Percentiles rank a stretch among this genome's conserved stretches.
These are phyloP conservation scores for Anthoceros angustus DNA, from an alignment of 225 moss, liverwort and hornwort genomes.

Conservation along the genomic window DNA sequence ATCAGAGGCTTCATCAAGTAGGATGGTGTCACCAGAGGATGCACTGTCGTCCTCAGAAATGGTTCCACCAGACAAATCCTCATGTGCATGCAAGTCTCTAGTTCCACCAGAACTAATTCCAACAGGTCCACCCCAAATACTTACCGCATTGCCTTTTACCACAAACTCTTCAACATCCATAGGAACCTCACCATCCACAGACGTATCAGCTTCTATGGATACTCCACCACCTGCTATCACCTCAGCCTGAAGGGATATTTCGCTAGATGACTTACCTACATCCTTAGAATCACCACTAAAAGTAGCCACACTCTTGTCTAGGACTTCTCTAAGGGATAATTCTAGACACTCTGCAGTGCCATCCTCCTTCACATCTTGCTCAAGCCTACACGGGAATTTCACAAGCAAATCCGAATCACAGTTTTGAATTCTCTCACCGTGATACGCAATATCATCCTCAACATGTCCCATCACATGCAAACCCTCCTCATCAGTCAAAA, in stretches of 20 bases:
- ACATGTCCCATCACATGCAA: neutral
- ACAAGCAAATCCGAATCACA: neutral
- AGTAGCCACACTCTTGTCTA: neutral
- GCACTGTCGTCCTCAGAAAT: neutral
- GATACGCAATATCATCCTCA: neutral
- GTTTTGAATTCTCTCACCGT: neutral
- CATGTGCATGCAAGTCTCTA: neutral
- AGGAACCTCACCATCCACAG: neutral
- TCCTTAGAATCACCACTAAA: neutral
- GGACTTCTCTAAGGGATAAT: neutral
- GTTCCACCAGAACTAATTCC: neutral
- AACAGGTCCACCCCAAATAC: neutral
- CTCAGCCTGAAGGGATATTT: neutral
- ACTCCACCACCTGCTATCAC: neutral
- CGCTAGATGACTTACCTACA: neutral
- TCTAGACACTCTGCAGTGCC: neutral
- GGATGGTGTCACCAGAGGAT: neutral
- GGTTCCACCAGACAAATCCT: neutral
- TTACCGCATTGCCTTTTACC: neutral
- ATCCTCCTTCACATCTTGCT: neutral
- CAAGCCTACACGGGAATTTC: neutral
- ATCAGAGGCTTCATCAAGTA: neutral
- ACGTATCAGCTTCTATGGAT: neutral
- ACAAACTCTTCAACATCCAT: neutral
- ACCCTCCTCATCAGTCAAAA: slow-evolving; percentile 4